Base-by-base conservation (phyloP, 257 asterid genomes). In the Salvia rosmarinus region DNA sequence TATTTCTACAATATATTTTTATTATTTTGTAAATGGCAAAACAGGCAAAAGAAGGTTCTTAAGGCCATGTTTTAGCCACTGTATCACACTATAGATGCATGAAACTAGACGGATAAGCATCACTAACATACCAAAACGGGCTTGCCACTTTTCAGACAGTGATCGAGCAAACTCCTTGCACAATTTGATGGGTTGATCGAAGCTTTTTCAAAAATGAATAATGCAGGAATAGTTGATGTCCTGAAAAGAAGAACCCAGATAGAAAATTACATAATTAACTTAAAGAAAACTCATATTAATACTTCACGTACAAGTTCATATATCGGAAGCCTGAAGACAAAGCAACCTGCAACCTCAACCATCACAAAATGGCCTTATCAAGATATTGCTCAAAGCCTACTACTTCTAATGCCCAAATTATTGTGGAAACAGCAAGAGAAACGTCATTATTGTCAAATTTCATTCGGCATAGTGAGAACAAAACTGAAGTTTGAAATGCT, bases 161-260 rank as follows among this genome's bases (percentile, higher is more conserved):
- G 74, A 58, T 75, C 70, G 35, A 79, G 74, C 77, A 89, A 79
- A 44, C 43, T 79, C 64, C 74, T 81, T 12, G 80, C 89, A 82
- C 97, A 91, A 30, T 72, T 68, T 25, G 88, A 75, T 25, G 80
- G 80, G 75, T 20, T 73, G 69, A 94, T 74, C 5, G 93, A 65
- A 77, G 91, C 91, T 79, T 89, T 94, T n/a, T 89, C 93, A 25
- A 91, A 88, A 57, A 94, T 86, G 78, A 89, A 91, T 35, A 88
- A 72, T 54, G 98, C 95, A 17, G 99, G 98, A 78, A 91, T 84
- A 21, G 76, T 82, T 23, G 98, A 35, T 35, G 40, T 89, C 84
- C 99, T 94, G 85, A 68, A 75, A 72, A 60, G 62, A 72, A 55
- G 49, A 77, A 56, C 0, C 51, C 21, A 47, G n/a, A 25, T 39